phyloP scores from a whole-genome alignment of 441 rosid genomes.

The Populus hybrid region DNA sequence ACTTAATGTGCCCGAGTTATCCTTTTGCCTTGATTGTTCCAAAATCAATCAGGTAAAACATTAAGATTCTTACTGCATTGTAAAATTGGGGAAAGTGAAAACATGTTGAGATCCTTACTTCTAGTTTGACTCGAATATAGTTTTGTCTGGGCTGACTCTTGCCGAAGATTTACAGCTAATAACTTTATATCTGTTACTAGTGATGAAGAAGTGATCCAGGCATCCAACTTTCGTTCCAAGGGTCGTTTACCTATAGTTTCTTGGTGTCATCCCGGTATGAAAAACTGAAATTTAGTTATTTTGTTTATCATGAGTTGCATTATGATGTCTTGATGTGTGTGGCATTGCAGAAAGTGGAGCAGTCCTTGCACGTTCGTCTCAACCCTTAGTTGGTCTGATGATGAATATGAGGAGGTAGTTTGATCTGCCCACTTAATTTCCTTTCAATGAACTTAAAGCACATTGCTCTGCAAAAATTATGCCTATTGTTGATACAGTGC shows the following conservation, averaged over 20 bases:
- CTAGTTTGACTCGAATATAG: not conserved
- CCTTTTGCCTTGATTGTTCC: constrained; percentile 95
- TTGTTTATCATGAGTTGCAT: constrained; percentile 1
- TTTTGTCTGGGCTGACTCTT: constrained; percentile 2
- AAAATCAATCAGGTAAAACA: constrained; percentile 65
- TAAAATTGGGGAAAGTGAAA: not conserved
- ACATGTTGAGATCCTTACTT: not conserved
- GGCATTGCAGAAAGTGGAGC: constrained; percentile 70
- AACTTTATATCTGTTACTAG: constrained; percentile 40
- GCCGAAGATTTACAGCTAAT: constrained; percentile 21
- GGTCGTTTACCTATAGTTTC: constrained; percentile 86
- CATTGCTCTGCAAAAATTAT: not conserved
- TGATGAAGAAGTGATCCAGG: constrained; percentile 85
- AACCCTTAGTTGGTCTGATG: constrained; percentile 96
- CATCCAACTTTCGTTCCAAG: constrained; percentile 87
- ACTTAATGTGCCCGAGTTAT: constrained; percentile 73
- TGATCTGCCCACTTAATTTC: constrained; percentile 19
- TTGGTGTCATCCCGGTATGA: constrained; percentile 94
- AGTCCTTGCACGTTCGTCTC: constrained; percentile 97
- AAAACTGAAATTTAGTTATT: constrained; percentile 12
- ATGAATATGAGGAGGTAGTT: constrained; percentile 95
- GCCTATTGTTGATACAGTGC: not conserved
- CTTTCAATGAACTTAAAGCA: not conserved
- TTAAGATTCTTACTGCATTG: constrained; percentile 19
- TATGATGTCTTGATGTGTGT: constrained; percentile 7